A percentile compares a stretch with the other conserved stretches of the same genome.
Conservation (phyloP, 805 yeast species). For the Metschnikowia aberdeeniae region DNA sequence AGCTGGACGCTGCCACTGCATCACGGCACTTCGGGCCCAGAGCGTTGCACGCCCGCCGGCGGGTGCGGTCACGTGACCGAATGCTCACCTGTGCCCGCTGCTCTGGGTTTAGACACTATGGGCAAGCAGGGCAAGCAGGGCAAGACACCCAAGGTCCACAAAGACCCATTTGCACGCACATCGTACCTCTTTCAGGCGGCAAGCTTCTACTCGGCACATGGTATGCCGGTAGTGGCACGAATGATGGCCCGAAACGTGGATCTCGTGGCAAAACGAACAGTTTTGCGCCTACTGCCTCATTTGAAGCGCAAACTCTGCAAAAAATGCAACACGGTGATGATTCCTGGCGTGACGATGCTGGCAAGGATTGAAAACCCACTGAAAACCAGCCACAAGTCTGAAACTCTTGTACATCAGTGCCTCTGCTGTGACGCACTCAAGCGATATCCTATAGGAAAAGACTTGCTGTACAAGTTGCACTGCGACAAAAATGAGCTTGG, state of each 20-base stretch:
- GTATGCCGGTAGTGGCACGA: constrained; percentile 46
- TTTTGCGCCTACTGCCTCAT: constrained; percentile 57
- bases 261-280: constrained; percentile 63
- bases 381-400: constrained; percentile 25
- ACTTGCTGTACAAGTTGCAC: constrained; percentile 47
- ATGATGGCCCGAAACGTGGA: constrained; percentile 52
- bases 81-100: not conserved
- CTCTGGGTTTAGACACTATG: constrained; percentile 3
- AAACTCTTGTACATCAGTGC: constrained; percentile 50
- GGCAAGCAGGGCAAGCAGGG: constrained; percentile 14
- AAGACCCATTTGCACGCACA: constrained; percentile 57
- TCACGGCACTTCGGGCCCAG: no score
- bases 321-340: constrained; percentile 49
- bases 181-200: constrained; percentile 60
- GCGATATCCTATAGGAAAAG: constrained; percentile 59
- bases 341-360: constrained; percentile 45
- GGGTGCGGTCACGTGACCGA: constrained; percentile 1
- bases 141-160: constrained; percentile 27
- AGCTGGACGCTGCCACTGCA: no score
- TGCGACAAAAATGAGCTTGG: constrained; percentile 29
- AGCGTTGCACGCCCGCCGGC: not conserved
- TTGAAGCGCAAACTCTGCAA: constrained; percentile 71
- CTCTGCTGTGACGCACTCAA: constrained; percentile 47
- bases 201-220: constrained; percentile 28
- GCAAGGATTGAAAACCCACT: constrained; percentile 42